Conservation (phyloP, 805 yeast species). For the Ogataea nonfermentans region DNA sequence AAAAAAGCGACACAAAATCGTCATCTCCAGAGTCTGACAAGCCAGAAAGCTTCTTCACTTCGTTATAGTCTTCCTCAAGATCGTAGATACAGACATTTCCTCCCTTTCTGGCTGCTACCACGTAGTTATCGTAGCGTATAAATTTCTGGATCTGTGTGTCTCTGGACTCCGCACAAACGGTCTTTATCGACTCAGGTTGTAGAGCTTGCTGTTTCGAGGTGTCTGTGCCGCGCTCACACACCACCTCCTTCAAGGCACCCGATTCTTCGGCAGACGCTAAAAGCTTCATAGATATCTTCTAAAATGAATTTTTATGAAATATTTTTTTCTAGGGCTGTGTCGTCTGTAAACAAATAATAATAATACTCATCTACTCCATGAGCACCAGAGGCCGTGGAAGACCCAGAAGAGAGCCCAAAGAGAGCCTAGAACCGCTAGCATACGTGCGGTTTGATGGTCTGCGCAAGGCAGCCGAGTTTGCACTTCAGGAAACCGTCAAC, state of each 20-base stretch:
- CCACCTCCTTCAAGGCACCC: slow-evolving; percentile 62
- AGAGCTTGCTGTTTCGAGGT: slow-evolving; percentile 67
- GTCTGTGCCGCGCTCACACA: slow-evolving; percentile 69
- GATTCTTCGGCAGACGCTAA: slow-evolving; percentile 65
- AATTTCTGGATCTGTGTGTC: slow-evolving; percentile 37
- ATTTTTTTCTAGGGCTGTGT: slow-evolving; percentile 1
- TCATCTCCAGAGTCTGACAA: slow-evolving; percentile 29
- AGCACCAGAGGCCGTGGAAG: slow-evolving; percentile 6
- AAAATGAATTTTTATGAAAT: neutral
- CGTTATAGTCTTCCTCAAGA: slow-evolving; percentile 17
- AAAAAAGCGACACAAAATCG: slow-evolving; percentile 38
- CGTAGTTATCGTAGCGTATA: slow-evolving; percentile 30
- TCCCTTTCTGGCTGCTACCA: slow-evolving; percentile 43
- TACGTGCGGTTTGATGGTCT: slow-evolving; percentile 34
- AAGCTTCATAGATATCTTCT: slow-evolving; percentile 48
- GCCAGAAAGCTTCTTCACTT: slow-evolving; percentile 15
- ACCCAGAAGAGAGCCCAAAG: slow-evolving; percentile 2
- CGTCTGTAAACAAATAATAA: slow-evolving; percentile 8
- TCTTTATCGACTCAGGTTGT: slow-evolving; percentile 56
- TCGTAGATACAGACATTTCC: slow-evolving; percentile 45
- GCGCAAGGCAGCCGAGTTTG: slow-evolving; percentile 35
- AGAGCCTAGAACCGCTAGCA: slow-evolving; percentile 7
- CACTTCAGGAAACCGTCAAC: slow-evolving; percentile 42
- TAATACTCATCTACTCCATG: slow-evolving; percentile 2
- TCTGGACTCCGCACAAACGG: slow-evolving; percentile 31